phyloP scores from a whole-genome alignment of 768 basidiomycete genomes.

The Kondoa malvinella region DNA sequence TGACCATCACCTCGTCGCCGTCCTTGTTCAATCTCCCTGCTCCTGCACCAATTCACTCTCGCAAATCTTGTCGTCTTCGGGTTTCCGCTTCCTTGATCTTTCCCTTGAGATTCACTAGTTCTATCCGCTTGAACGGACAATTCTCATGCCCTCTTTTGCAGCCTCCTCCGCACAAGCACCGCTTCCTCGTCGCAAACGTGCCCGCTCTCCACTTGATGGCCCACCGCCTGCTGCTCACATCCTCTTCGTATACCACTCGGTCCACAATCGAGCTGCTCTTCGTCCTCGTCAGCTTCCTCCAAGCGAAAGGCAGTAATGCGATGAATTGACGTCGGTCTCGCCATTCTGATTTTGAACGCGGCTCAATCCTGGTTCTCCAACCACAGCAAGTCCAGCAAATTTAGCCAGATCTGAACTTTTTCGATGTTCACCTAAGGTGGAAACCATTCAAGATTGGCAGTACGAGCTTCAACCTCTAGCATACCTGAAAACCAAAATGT shows the following conservation, averaged over 20 bases:
- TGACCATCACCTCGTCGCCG: background rate
- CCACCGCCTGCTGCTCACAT: background rate
- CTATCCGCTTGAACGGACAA: background rate
- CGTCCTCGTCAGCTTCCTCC: too few relatives aligned
- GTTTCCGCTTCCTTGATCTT: background rate
- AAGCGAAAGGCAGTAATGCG: too few relatives aligned
- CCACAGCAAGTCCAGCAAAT: constrained; percentile 6
- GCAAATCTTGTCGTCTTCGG: background rate
- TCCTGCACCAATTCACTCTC: background rate
- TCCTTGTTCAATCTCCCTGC: background rate
- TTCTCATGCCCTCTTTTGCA: background rate
- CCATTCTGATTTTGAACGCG: too few relatives aligned
- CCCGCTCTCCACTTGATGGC: background rate
- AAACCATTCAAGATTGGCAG: background rate
- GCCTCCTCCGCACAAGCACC: background rate
- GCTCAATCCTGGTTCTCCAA: too few relatives aligned
- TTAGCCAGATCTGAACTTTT: constrained; percentile 12
- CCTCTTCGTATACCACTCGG: background rate
- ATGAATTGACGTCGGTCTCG: too few relatives aligned
- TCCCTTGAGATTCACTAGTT: background rate
- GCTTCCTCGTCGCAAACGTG: background rate
- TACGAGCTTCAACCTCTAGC: background rate
- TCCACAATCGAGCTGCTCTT: background rate
- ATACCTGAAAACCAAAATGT: background rate
- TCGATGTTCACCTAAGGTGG: constrained; percentile 8